Evolutionary conservation across 2,329 filamentous ascomycete species (phyloP).

Genomic region (Penicillium sp.): DNA sequence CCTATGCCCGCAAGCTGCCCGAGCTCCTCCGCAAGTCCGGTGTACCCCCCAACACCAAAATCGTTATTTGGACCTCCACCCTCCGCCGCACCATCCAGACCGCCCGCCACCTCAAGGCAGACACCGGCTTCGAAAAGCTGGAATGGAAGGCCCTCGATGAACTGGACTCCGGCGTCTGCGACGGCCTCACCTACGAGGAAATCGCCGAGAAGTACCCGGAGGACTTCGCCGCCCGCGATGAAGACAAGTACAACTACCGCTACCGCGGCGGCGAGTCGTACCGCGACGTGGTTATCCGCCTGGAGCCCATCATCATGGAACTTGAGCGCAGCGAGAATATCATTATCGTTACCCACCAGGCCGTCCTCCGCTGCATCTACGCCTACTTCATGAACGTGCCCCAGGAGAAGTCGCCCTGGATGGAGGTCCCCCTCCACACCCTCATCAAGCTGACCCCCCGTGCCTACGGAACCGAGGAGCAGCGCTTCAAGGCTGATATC

Average conservation of each 20-base stretch:
- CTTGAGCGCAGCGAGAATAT: constrained; percentile 95
- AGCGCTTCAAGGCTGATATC: constrained; percentile 87
- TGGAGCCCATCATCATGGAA: constrained; percentile 99
- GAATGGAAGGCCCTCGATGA: constrained; percentile 99
- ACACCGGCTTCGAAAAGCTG: constrained; percentile 80
- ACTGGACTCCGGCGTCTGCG: constrained; percentile 94
- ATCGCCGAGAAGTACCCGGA: constrained; percentile 91
- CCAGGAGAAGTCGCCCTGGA: constrained; percentile 93
- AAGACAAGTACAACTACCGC: constrained; percentile 99
- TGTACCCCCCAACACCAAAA: constrained; percentile 68
- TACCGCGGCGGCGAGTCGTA: constrained; percentile 96
- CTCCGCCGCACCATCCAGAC: constrained; percentile 89
- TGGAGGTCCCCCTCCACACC: constrained; percentile 96
- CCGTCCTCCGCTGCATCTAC: constrained; percentile 95
- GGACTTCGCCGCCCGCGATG: constrained; percentile 92
- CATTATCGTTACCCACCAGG: constrained; percentile 96
- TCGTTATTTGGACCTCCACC: constrained; percentile 78
- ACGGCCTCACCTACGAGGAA: constrained; percentile 93
- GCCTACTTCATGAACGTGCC: constrained; percentile 98
- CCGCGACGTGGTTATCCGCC: constrained; percentile 93
- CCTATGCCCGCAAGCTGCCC: constrained; percentile 84
- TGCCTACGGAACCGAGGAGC: constrained; percentile 91
- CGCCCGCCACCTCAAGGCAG: constrained; percentile 76
- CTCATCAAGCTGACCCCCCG: constrained; percentile 95
- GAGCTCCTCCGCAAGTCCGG: constrained; percentile 84